A percentile compares a stretch with the other conserved stretches of the same genome.
These are phyloP conservation scores for Fraxinus dipetala DNA, from an alignment of 305 asterid species.

Conservation along the genomic window DNA sequence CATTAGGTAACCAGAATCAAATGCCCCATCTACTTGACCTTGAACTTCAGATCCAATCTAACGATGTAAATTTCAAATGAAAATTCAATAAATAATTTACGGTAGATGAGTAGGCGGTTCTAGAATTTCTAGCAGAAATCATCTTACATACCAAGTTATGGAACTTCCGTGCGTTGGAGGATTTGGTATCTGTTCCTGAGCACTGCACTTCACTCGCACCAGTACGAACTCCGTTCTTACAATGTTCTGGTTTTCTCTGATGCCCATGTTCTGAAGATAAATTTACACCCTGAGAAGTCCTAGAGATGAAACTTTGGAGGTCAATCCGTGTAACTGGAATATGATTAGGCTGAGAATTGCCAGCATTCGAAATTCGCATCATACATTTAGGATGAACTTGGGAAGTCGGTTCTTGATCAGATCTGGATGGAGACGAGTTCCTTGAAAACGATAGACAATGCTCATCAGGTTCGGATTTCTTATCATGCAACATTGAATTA, in stretches of 20 bases:
- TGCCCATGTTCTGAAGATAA: conserved; percentile 35
- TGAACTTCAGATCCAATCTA: conserved; percentile 90
- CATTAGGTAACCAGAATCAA: conserved; percentile 92
- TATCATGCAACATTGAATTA: conserved; percentile 35
- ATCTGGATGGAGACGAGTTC: conserved; percentile 65
- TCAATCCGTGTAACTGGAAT: conserved; percentile 20
- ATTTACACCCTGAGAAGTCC: conserved; percentile 25
- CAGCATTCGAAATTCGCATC: conserved; percentile 32
- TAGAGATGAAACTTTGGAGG: conserved; percentile 23
- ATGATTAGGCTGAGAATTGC: conserved; percentile 31
- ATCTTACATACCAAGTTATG: conserved; percentile 44
- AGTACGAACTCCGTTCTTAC: conserved; percentile 7
- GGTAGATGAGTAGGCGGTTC: not conserved
- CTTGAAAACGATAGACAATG: conserved; percentile 55
- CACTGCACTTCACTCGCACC: conserved; percentile 33
- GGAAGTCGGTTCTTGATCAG: conserved; percentile 52
- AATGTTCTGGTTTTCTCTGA: conserved; percentile 27
- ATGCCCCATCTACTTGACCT: conserved; percentile 82
- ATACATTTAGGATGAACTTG: conserved; percentile 42
- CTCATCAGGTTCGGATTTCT: conserved; percentile 42
- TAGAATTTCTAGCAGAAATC: not conserved
- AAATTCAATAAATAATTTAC: not conserved
- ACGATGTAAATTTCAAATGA: not conserved
- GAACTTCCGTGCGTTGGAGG: conserved; percentile 36
- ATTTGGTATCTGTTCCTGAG: conserved; percentile 29